Evolutionary conservation across 345 rosid genomes (phyloP).

Genomic region (Eucalyptus virginea): DNA sequence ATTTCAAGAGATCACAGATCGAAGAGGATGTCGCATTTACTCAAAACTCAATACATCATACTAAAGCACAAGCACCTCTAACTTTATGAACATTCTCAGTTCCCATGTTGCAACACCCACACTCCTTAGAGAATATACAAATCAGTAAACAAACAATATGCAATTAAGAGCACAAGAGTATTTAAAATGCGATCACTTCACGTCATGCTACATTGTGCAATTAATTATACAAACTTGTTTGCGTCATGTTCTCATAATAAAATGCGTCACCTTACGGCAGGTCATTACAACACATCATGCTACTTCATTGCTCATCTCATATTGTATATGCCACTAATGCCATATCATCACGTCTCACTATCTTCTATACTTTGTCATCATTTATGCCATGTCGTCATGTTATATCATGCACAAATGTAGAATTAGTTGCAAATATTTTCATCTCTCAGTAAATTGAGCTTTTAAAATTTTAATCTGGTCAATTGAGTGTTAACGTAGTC

Average conservation of each 20-base stretch:
- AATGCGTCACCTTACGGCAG: rapidly evolving
- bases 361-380: neutral
- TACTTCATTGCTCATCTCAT: neutral
- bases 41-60: neutral
- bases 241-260: neutral
- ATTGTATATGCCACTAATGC: rapidly evolving
- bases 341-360: neutral
- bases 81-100: neutral
- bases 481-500: neutral
- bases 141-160: neutral
- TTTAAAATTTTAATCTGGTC: neutral
- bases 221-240: neutral
- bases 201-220: too few relatives aligned
- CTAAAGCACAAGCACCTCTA: neutral
- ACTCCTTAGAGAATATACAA: neutral
- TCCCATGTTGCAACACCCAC: neutral
- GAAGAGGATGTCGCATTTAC: neutral
- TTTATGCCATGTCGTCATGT: rapidly evolving
- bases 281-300: neutral
- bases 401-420: neutral
- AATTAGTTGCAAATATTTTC: neutral
- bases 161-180: too few relatives aligned
- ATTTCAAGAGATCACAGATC: neutral
- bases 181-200: neutral
- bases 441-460: rapidly evolving